phyloP scores from a whole-genome alignment of 2,329 filamentous ascomycete species.

The Fusarium sp. region DNA sequence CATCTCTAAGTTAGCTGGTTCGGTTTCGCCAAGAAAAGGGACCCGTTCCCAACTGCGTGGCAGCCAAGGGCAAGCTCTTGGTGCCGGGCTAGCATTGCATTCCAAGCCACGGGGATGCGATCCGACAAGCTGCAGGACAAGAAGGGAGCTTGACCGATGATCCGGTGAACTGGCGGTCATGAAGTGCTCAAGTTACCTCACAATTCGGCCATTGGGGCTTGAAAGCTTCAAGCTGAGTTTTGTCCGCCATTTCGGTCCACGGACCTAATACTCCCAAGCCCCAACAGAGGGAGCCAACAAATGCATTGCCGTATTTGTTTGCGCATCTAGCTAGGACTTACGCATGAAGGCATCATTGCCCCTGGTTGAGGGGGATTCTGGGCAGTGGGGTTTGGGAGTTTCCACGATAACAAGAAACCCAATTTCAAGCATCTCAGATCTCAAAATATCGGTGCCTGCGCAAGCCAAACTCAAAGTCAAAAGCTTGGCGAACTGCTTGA shows the following conservation, averaged over 20 bases:
- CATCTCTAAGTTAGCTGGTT: slow-evolving; percentile 10
- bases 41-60: slow-evolving; percentile 24
- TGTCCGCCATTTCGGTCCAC: background rate
- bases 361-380: background rate
- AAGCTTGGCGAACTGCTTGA: slow-evolving; percentile 6
- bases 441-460: slow-evolving; percentile 21
- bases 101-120: slow-evolving; percentile 36
- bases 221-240: slow-evolving; percentile 30
- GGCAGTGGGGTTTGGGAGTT: background rate
- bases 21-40: slow-evolving; percentile 23
- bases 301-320: background rate
- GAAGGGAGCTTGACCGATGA: slow-evolving; percentile 23
- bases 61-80: slow-evolving; percentile 2
- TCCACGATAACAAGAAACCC: slow-evolving; percentile 7
- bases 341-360: slow-evolving; percentile 3
- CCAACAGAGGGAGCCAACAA: background rate
- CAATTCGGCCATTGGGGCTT: slow-evolving; percentile 28
- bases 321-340: background rate
- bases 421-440: slow-evolving; percentile 17
- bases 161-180: slow-evolving; percentile 30
- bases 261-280: background rate
- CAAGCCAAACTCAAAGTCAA: slow-evolving; percentile 31
- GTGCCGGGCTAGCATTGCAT: slow-evolving; percentile 31
- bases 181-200: slow-evolving; percentile 1
- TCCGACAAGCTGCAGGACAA: slow-evolving; percentile 26